Evolutionary conservation across 2,329 filamentous ascomycete species (phyloP).

Genomic region (Meredithiella fracta): DNA sequence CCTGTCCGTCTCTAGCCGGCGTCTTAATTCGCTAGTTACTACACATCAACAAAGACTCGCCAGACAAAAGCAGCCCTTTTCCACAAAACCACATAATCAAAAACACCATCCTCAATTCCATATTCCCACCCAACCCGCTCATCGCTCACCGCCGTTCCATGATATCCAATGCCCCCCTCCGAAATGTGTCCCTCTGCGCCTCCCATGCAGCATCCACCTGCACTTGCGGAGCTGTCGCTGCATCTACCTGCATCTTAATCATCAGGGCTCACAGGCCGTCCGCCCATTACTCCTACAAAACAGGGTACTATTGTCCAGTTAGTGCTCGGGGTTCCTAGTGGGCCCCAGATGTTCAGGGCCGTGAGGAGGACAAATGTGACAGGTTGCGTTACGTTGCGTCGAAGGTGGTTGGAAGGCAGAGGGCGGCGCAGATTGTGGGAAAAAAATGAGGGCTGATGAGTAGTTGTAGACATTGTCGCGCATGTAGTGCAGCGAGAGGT

Average conservation of each 20-base stretch:
- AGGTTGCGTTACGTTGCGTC: conserved; percentile 2
- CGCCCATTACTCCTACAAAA: no score
- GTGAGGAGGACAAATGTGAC: not conserved
- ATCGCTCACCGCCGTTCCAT: not conserved
- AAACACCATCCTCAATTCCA: not conserved
- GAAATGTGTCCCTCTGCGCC: not conserved
- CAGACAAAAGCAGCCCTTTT: no score
- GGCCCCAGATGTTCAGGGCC: not conserved
- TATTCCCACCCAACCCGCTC: not conserved
- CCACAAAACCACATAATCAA: no score
- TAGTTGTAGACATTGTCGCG: not conserved
- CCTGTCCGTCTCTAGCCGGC: no score
- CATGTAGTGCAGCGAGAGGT: not conserved
- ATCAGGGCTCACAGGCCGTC: not conserved
- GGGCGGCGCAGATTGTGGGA: not conserved
- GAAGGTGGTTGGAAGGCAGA: not conserved
- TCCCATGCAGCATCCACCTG: not conserved
- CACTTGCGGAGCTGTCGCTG: not conserved
- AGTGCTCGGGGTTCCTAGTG: not conserved
- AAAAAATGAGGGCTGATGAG: not conserved
- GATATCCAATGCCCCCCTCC: not conserved
- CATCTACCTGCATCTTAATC: not conserved
- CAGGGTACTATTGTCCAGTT: not conserved
- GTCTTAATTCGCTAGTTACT: no score
- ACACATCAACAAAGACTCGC: no score